phyloP scores from a whole-genome alignment of 2,329 filamentous ascomycete genomes.

The Ophiostoma piceae region DNA sequence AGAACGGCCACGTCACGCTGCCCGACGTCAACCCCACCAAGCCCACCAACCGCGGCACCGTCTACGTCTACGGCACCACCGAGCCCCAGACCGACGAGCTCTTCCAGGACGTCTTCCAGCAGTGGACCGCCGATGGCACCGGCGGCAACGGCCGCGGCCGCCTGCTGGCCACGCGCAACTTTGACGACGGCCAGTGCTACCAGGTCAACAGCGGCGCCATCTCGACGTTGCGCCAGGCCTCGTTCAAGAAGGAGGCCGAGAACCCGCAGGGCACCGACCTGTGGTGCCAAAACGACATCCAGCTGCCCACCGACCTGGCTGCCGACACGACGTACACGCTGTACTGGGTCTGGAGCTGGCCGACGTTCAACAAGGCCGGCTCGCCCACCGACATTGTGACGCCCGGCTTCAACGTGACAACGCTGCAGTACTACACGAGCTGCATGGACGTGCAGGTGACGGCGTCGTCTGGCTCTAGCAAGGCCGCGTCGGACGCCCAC shows the following conservation, averaged over 20 bases:
- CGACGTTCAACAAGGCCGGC: conserved; percentile 46
- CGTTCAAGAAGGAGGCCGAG: conserved; percentile 49
- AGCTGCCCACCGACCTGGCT: conserved; percentile 63
- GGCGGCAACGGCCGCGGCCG: conserved; percentile 74
- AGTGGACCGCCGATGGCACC: conserved; percentile 73
- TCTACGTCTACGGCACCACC: conserved; percentile 68
- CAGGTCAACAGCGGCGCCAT: conserved; percentile 62
- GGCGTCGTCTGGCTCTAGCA: not conserved
- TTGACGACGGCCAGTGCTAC: conserved; percentile 87
- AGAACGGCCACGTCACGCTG: conserved; percentile 70
- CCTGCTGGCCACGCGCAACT: conserved; percentile 72
- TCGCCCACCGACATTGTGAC: conserved; percentile 34
- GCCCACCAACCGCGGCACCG: conserved; percentile 61
- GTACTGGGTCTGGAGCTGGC: conserved; percentile 98
- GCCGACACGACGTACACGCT: conserved; percentile 65
- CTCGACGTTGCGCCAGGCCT: conserved; percentile 52
- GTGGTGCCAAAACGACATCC: conserved; percentile 76
- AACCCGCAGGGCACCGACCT: conserved; percentile 54
- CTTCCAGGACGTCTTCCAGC: conserved; percentile 61
- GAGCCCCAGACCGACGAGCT: conserved; percentile 49
- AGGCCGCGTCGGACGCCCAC: conserved; percentile 20
- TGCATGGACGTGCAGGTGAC: conserved; percentile 40
- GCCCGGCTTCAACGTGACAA: conserved; percentile 33
- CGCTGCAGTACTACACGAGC: conserved; percentile 38
- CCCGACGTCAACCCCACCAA: conserved; percentile 54